Base-by-base conservation (phyloP, 2,329 filamentous ascomycete genomes). In the Ophiosphaerella korrae region DNA sequence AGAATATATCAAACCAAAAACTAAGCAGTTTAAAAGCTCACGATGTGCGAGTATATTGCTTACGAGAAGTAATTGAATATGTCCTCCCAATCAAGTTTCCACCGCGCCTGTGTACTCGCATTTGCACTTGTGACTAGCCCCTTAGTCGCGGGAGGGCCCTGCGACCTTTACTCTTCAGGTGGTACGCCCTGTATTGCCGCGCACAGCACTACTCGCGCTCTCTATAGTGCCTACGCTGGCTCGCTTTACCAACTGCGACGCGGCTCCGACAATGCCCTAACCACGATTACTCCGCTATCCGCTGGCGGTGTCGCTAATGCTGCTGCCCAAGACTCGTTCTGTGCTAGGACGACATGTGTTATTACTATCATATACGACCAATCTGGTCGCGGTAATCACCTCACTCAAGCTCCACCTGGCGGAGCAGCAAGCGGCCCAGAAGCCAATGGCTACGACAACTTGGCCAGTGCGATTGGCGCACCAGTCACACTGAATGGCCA, bases 331-430 rank as follows among this genome's bases (percentile, higher is more conserved):
- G 84, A 88, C 69, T 58, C 73, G 1, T 88, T 88, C 70, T 88
- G 85, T 60, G 68, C 76, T 8, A 68, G 74, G 42, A 87, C 84
- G 0, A 87, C 83, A 11, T 88, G 85, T 61, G 73, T 86, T 21
- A 87, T 88, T 64, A 80, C 79, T 0, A 77, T 83, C 59, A 86
- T 87, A 45, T 88, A 88, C 64, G 86, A 88, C 66, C 86, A 88
- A 70, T 86, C 85, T 11, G 84, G 84, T 46, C 71, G 70, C 1
- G 77, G 77, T 1, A 88, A 88, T 55, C 82, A 88, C 60, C 82
- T 88, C 3, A 85, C 80, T 0, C 84, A 84, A 55, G 86, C 85
- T 2, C 82, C 83, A 0, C 26, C 26, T 29, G 79, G 80, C 0
- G 85, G 84, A 1, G 82, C 75, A 26, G 85, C 82, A 59, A 70